phyloP scores from a whole-genome alignment of 805 yeast genomes.

The Trichomonascus vanleenenianus region DNA sequence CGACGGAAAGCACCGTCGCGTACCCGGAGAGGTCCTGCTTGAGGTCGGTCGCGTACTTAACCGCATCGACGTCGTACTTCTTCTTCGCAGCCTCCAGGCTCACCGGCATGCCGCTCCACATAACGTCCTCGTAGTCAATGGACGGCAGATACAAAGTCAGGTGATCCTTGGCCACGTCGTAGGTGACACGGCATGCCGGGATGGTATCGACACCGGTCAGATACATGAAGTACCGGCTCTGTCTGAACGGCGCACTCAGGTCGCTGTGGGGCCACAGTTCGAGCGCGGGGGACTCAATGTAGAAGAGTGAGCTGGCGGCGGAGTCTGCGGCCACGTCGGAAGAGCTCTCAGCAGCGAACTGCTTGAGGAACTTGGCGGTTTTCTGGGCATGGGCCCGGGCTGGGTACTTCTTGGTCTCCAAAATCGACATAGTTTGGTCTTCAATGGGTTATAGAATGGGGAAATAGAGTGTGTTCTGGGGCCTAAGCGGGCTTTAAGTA shows the following conservation, averaged over 20 bases:
- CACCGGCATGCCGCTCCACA: conserved; percentile 94
- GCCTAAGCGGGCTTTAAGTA: no score
- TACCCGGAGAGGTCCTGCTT: conserved; percentile 21
- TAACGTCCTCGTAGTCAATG: conserved; percentile 78
- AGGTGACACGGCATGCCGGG: conserved; percentile 68
- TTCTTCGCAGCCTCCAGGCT: conserved; percentile 53
- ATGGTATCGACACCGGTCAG: conserved; percentile 67
- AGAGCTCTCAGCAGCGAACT: conserved; percentile 28
- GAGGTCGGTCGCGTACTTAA: conserved; percentile 52
- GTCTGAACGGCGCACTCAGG: conserved; percentile 70
- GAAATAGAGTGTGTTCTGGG: no score
- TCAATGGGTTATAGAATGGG: no score
- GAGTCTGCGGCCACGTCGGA: conserved; percentile 21
- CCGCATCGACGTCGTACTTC: conserved; percentile 76
- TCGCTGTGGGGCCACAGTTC: conserved; percentile 71
- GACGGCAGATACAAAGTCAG: conserved; percentile 74
- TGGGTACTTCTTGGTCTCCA: conserved; percentile 43
- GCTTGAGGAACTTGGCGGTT: conserved; percentile 21
- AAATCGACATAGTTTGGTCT: no score
- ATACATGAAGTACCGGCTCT: conserved; percentile 85
- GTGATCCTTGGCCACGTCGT: conserved; percentile 43
- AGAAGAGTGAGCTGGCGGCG: conserved; percentile 46
- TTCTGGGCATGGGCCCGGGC: conserved; percentile 64
- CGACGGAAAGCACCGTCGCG: conserved; percentile 19
- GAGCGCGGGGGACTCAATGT: conserved; percentile 23